Conservation (phyloP, 176 grass and related monocot genomes). For the Carex scoparia region DNA sequence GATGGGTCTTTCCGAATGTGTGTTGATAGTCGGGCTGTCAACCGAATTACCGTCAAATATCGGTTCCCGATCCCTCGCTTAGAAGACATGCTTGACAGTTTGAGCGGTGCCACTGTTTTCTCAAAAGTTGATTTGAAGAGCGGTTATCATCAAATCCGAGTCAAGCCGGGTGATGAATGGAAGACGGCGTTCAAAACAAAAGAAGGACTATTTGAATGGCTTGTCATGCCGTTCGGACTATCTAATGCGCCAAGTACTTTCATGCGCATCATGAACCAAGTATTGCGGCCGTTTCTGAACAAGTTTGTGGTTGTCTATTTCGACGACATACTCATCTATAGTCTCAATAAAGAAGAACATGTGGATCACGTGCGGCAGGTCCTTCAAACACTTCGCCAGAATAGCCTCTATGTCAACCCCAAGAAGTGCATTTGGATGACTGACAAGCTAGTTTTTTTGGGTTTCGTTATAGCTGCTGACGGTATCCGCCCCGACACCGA, state of each 20-base stretch:
- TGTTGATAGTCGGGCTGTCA: no score
- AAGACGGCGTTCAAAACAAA: no score
- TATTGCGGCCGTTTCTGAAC: background rate
- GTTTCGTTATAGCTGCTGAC: background rate
- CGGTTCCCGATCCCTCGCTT: no score
- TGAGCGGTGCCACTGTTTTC: no score
- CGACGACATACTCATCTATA: background rate
- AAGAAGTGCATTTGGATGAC: background rate
- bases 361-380: background rate
- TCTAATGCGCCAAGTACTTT: background rate
- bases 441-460: background rate
- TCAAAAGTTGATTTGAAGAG: no score
- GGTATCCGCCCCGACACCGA: background rate
- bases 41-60: no score
- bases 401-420: background rate
- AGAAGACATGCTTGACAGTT: no score
- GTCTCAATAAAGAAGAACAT: background rate
- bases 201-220: no score
- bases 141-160: no score
- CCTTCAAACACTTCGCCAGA: background rate
- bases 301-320: background rate
- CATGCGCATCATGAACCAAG: background rate
- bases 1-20: no score
- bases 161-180: no score
- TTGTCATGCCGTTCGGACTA: background rate